Conservation (phyloP, 179 eudicot genomes). For the Gypsophila paniculata region DNA sequence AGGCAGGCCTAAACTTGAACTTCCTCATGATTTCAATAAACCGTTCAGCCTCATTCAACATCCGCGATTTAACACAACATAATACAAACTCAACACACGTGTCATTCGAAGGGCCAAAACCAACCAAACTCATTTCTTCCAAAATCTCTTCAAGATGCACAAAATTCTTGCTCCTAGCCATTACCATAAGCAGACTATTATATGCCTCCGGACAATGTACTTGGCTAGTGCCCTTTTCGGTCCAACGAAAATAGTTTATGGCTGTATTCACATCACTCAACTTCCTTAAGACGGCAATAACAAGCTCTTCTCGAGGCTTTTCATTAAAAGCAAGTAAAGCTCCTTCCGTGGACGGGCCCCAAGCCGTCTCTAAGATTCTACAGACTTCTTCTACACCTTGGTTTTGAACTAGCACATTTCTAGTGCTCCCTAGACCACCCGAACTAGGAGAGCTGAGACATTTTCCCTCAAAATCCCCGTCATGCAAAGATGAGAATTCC, state of each 20-base stretch:
- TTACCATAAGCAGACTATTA: slow-evolving; percentile 63
- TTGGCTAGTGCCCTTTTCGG: slow-evolving; percentile 50
- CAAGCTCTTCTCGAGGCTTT: slow-evolving; percentile 42
- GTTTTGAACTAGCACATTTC: slow-evolving; percentile 23
- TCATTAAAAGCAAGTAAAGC: slow-evolving; percentile 40
- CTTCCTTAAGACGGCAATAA: slow-evolving; percentile 61
- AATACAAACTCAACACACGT: slow-evolving; percentile 62
- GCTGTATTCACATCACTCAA: slow-evolving; percentile 59
- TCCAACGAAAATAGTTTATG: slow-evolving; percentile 74
- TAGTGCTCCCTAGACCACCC: slow-evolving; percentile 28
- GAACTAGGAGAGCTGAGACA: slow-evolving; percentile 18
- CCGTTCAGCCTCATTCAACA: slow-evolving; percentile 50
- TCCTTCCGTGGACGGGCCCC: slow-evolving; percentile 67
- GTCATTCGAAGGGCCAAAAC: slow-evolving; percentile 66
- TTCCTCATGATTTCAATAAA: slow-evolving; percentile 71
- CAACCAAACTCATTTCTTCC: slow-evolving; percentile 89
- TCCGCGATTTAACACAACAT: slow-evolving; percentile 50
- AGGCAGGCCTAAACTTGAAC: slow-evolving; percentile 85
- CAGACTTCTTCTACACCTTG: slow-evolving; percentile 53
- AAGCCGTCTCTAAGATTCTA: slow-evolving; percentile 56
- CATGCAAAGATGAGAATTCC: slow-evolving; percentile 36
- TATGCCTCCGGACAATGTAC: slow-evolving; percentile 76
- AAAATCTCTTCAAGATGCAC: slow-evolving; percentile 54
- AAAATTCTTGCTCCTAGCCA: slow-evolving; percentile 57
- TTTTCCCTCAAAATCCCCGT: slow-evolving; percentile 29